Conservation (phyloP, 352 stramenopile genomes). For the Pythium dissimile region DNA sequence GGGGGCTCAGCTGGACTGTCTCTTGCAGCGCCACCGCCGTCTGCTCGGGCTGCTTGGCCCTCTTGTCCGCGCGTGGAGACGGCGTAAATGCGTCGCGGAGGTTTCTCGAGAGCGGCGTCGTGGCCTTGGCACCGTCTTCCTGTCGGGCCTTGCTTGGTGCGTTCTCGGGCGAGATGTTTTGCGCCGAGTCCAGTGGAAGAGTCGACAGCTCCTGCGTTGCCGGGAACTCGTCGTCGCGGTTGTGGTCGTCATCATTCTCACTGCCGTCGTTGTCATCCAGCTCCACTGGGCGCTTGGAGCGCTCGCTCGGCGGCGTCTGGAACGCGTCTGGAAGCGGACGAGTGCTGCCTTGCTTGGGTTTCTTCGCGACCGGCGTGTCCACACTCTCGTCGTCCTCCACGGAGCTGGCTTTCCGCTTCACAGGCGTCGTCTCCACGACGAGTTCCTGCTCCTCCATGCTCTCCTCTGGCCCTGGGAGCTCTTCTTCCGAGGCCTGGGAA, state of each 20-base stretch:
- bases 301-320: conserved; percentile 4
- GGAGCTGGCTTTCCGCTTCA: conserved; percentile 12
- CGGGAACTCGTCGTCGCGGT: too few relatives aligned
- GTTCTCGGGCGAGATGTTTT: conserved; percentile 19
- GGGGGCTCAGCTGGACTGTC: not conserved
- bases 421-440: not conserved
- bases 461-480: not conserved
- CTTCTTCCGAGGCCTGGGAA: not conserved
- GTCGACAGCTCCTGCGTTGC: conserved; percentile 12
- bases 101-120: conserved; percentile 6
- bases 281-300: not conserved
- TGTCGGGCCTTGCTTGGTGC: conserved; percentile 3
- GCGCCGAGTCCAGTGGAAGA: not conserved
- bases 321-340: conserved; percentile 3
- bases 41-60: not conserved
- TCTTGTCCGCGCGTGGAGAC: conserved; percentile 39
- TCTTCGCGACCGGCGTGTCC: conserved; percentile 11
- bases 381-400: not conserved
- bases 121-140: not conserved
- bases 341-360: not conserved
- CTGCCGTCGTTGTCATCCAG: not conserved
- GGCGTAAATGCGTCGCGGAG: conserved; percentile 42
- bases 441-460: not conserved
- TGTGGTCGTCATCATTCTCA: too few relatives aligned
- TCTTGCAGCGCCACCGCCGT: too few relatives aligned